Evolutionary conservation across 1,139 yeast genomes (phyloP).

Genomic region (Eremothecium sinecaudum): DNA sequence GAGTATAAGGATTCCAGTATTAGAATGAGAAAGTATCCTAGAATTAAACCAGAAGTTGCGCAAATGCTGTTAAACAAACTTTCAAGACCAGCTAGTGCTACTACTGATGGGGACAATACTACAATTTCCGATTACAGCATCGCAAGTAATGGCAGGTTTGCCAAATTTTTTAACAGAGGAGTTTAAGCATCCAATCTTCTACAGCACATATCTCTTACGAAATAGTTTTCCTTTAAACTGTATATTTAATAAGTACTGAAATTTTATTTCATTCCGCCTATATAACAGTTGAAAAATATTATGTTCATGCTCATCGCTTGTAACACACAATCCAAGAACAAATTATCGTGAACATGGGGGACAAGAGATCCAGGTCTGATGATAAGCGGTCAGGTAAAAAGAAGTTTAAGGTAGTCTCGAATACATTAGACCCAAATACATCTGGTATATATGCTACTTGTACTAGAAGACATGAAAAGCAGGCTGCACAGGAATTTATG

Average conservation of each 20-base stretch:
- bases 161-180: constrained; percentile 24
- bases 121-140: constrained; percentile 12
- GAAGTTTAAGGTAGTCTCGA: constrained; percentile 21
- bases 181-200: no score
- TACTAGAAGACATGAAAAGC: constrained; percentile 63
- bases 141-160: constrained; percentile 18
- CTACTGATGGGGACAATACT: constrained; percentile 14
- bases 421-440: constrained; percentile 57
- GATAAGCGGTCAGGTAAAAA: constrained; percentile 6
- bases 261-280: no score
- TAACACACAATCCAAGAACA: no score
- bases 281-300: no score
- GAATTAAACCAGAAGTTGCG: constrained; percentile 54
- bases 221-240: constrained; percentile 1
- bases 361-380: constrained; percentile 5
- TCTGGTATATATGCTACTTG: constrained; percentile 84
- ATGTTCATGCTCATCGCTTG: no score
- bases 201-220: no score
- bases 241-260: constrained; percentile 1
- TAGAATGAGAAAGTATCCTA: constrained; percentile 51
- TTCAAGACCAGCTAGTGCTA: constrained; percentile 9
- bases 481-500: constrained; percentile 65
- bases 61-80: constrained; percentile 39
- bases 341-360: constrained; percentile 1
- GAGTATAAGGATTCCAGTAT: constrained; percentile 45